phyloP scores from a whole-genome alignment of 108 stramenopile genomes.

The Cyclostephanos tholiformis region DNA sequence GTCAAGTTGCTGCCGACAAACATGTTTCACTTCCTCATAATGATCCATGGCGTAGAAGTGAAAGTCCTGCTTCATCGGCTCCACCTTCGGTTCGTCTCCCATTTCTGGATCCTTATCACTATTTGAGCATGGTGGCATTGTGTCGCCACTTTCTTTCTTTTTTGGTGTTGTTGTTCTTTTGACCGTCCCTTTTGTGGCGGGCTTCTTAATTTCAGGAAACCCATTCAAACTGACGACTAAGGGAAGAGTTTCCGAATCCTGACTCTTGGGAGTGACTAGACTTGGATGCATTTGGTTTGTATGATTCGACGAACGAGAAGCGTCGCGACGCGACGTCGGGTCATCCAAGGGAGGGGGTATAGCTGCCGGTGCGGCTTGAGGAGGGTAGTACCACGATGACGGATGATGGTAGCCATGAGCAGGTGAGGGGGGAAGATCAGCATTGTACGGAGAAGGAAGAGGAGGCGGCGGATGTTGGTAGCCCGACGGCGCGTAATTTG shows the following conservation, averaged over 20 bases:
- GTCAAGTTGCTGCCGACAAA: constrained; percentile 59
- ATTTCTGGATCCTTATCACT: constrained; percentile 25
- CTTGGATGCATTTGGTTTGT: constrained; percentile 11
- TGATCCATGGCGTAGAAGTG: constrained; percentile 75
- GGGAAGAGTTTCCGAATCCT: constrained; percentile 30
- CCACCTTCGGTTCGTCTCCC: constrained; percentile 53
- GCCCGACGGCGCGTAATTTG: not conserved
- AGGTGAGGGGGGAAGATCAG: not conserved
- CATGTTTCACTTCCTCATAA: constrained; percentile 31
- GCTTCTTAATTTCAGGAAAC: constrained; percentile 12
- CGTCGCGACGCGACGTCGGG: constrained; percentile 2
- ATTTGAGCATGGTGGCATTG: constrained; percentile 16
- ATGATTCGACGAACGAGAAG: not conserved
- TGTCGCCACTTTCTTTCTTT: constrained; percentile 27
- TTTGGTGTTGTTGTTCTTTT: constrained; percentile 11
- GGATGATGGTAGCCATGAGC: constrained; percentile 3
- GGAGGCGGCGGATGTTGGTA: constrained; percentile 14
- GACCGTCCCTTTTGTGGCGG: constrained; percentile 18
- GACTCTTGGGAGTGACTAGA: constrained; percentile 36
- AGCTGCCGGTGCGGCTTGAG: not conserved
- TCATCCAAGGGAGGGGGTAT: constrained; percentile 2
- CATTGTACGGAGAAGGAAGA: constrained; percentile 15
- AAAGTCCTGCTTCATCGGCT: constrained; percentile 87
- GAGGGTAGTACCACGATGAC: constrained; percentile 15
- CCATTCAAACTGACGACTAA: not conserved